phyloP scores from a whole-genome alignment of 306 rosid species.

The Cucumis cinereus region DNA sequence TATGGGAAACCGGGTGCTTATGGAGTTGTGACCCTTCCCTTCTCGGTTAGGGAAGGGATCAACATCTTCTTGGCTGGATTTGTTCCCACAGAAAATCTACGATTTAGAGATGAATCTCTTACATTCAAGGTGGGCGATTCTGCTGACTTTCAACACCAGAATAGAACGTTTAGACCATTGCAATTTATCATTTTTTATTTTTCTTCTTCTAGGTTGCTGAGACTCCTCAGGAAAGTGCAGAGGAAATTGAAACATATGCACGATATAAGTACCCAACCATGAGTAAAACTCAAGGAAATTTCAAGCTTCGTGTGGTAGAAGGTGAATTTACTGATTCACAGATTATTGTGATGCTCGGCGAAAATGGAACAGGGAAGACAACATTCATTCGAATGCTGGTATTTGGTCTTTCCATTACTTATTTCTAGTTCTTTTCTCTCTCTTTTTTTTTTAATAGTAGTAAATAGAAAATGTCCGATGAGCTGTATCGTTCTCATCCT shows the following conservation, averaged over 20 bases:
- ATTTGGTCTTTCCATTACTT: slow-evolving; percentile 16
- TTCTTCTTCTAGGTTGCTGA: slow-evolving; percentile 71
- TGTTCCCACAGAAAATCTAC: slow-evolving; percentile 95
- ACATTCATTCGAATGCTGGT: slow-evolving; percentile 99
- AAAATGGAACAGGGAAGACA: slow-evolving; percentile 98
- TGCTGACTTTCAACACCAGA: background rate
- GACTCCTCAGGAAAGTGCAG: slow-evolving; percentile 92
- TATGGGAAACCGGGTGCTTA: slow-evolving; percentile 98
- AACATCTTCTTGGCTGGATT: slow-evolving; percentile 96
- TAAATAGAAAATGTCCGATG: background rate
- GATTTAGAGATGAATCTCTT: slow-evolving; percentile 85
- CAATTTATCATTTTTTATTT: slow-evolving; percentile 15
- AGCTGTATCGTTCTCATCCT: background rate
- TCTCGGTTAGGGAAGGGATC: slow-evolving; percentile 98
- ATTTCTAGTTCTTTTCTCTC: background rate
- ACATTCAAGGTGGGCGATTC: slow-evolving; percentile 62
- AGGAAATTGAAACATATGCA: slow-evolving; percentile 86
- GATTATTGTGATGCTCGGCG: slow-evolving; percentile 96
- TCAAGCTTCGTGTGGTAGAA: slow-evolving; percentile 66
- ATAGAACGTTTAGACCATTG: background rate
- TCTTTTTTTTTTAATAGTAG: background rate
- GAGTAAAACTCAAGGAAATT: slow-evolving; percentile 84
- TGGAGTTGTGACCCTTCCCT: slow-evolving; percentile 98
- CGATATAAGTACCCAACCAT: slow-evolving; percentile 86
- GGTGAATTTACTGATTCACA: slow-evolving; percentile 99